phyloP scores from a whole-genome alignment of 352 stramenopile species.

The Pythium brachiatum region DNA sequence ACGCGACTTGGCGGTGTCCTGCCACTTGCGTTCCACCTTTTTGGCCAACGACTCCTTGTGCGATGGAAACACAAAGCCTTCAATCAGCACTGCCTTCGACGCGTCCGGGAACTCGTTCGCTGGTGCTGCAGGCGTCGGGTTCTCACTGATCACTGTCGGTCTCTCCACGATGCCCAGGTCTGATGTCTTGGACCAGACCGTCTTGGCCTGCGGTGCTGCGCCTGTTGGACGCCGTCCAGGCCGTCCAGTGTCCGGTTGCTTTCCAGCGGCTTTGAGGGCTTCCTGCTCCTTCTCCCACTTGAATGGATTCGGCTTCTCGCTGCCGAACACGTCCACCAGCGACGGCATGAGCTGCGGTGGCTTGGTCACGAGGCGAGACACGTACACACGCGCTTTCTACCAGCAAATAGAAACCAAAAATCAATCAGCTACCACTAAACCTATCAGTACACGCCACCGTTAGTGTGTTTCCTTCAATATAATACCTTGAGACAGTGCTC shows the following conservation, averaged over 20 bases:
- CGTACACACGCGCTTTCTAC: conserved; percentile 70
- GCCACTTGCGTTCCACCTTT: conserved; percentile 56
- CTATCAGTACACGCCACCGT: no score
- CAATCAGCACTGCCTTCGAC: conserved; percentile 67
- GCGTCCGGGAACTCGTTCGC: conserved; percentile 50
- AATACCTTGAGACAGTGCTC: conserved; percentile 61
- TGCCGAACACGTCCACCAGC: conserved; percentile 76
- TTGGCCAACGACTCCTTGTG: conserved; percentile 78
- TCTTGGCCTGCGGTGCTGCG: conserved; percentile 39
- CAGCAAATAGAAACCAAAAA: not conserved
- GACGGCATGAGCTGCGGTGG: conserved; percentile 83
- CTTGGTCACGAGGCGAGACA: conserved; percentile 66
- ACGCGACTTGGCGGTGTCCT: conserved; percentile 18
- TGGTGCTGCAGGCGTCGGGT: conserved; percentile 30
- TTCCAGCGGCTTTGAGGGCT: conserved; percentile 5
- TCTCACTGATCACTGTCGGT: conserved; percentile 44
- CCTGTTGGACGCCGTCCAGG: not conserved
- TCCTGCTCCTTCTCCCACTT: conserved; percentile 40
- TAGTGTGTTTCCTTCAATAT: no score
- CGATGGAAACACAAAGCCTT: conserved; percentile 80
- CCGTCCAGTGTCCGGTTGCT: not conserved
- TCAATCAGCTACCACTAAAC: no score
- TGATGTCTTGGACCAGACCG: conserved; percentile 72
- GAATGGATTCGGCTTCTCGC: conserved; percentile 65
- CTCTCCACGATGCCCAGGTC: conserved; percentile 72